Evolutionary conservation across 2,329 filamentous ascomycete genomes (phyloP).

Genomic region (Sclerotinia sclerotiorum): DNA sequence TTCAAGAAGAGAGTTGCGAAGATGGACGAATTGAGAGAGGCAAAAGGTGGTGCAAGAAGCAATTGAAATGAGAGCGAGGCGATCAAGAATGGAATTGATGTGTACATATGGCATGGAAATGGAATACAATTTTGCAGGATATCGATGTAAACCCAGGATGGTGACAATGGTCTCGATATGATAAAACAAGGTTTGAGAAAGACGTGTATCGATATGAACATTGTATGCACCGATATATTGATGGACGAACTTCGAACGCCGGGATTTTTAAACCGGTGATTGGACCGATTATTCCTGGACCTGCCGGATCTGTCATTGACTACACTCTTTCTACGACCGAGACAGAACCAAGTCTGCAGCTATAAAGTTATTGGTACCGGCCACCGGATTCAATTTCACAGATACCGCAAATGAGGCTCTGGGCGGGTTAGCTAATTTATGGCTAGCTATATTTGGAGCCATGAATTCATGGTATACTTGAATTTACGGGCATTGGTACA

Average conservation of each 20-base stretch:
- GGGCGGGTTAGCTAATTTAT: neutral
- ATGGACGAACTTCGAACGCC: neutral
- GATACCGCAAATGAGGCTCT: no score
- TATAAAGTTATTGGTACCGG: neutral
- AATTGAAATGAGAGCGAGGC: slow-evolving; percentile 55
- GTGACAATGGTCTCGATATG: neutral
- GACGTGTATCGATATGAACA: neutral
- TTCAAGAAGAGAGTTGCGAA: slow-evolving; percentile 98
- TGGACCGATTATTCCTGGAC: neutral
- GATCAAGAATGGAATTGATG: slow-evolving; percentile 6
- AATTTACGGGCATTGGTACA: no score
- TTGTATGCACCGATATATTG: neutral
- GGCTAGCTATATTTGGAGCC: neutral
- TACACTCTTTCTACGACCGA: neutral
- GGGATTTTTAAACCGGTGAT: neutral
- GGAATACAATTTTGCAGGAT: slow-evolving; percentile 26
- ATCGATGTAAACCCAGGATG: neutral
- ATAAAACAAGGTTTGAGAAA: neutral
- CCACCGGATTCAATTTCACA: neutral
- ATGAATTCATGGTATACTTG: neutral
- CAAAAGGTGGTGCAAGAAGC: slow-evolving; percentile 80
- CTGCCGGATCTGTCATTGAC: neutral
- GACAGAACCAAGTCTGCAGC: neutral
- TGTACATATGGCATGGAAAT: slow-evolving; percentile 32
- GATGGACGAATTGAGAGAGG: slow-evolving; percentile 93